Base-by-base conservation (phyloP, 1,139 yeast species). In the Sugiyamaella grinbergsii region DNA sequence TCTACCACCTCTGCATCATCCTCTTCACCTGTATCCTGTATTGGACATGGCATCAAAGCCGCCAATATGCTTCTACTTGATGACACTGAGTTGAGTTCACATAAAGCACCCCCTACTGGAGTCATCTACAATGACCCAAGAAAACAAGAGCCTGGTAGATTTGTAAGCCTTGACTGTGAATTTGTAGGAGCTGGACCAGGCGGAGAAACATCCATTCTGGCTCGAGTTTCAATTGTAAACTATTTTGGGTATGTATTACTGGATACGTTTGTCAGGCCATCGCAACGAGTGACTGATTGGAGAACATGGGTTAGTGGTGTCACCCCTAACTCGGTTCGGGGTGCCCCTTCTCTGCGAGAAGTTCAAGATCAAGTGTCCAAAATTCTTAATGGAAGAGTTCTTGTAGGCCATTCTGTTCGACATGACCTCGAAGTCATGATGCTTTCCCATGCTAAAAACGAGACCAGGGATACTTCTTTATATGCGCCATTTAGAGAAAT, bases 231-330 rank as follows among this genome's bases (percentile, higher is more conserved):
- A 0, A 72, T 91, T 10, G 96, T 91, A 3, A 89, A 91, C 65
- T 88, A 76, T 63, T 84, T 79, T 63, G 97, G 98, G 0, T 78
- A 79, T 58, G 76, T 81, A 0, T 64, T 91, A 0, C 72, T 83
- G 55, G 97, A 91, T 66, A 72, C 76, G 40, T 90, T 76, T 69
- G 97, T 91, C 1, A 74, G 74, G 57, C 97, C 97, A 1, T 70
- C 74, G 33, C 90, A 83, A 59, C 72, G 71, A 49, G 96, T 91
- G 1, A 83, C 91, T 0, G 95, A 90, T 66, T 91, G 94, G 90
- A 77, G 97, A 66, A 91, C 97, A 0, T 83, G 91, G 87, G 95
- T 88, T n/a, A 83, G 94, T 66, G 98, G 98, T 13, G 80, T 91
- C 2, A 74, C 82, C 1, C 86, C 95, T 0, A 68, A 70, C 6